Evolutionary conservation across 768 basidiomycete genomes (phyloP), one percentile per base, ranked within the genome.

Genomic region (Suillus clintonianus): DNA sequence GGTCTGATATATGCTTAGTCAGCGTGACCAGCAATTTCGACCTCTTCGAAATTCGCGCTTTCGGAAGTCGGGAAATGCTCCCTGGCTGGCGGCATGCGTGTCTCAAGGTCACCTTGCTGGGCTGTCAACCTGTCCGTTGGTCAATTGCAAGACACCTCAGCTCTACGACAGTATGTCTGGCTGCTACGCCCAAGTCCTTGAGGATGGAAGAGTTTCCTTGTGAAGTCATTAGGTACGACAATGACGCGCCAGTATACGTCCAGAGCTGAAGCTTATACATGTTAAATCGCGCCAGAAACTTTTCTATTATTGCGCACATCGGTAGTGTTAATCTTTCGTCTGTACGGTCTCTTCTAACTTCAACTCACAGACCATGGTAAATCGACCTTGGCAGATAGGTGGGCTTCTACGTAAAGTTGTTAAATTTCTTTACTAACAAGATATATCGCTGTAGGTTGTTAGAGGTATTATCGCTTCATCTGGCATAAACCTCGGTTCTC

Each of bases 281-380:
- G 48, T 48, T 48, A 27, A 22, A 36, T 2, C 41, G 14, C 64
- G 2, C 13, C 60, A 92, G 91, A 60, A 98, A 98, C 75, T 95
- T 98, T 75, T 96, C 95, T 11, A 95, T 98, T 68, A 97, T 98
- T 72, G 95, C 95, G 1, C 96, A 98, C 75, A 97, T 97, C 69
- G 95, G 94, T 89, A 71, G 61, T 74, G 64, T 36, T 34, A 42
- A 15, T 10, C 34, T 11, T 24, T 34, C 3, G 45, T 17, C 0
- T 39, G 7, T 27, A 9, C 17, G 19, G 27, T 37, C 24, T 50
- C 65, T 37, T 6, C 67, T 74, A 59, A 62, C 59, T 19, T 41
- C 55, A 14, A 45, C 30, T 58, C n/a, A 13, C 62, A 91, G 92
- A 97, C 76, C 96, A 97, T 76, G 97, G 97, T 59, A 99, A 98